Evolutionary conservation across 2,329 filamentous ascomycete genomes (phyloP).

Genomic region (Juglanconis juglandina): DNA sequence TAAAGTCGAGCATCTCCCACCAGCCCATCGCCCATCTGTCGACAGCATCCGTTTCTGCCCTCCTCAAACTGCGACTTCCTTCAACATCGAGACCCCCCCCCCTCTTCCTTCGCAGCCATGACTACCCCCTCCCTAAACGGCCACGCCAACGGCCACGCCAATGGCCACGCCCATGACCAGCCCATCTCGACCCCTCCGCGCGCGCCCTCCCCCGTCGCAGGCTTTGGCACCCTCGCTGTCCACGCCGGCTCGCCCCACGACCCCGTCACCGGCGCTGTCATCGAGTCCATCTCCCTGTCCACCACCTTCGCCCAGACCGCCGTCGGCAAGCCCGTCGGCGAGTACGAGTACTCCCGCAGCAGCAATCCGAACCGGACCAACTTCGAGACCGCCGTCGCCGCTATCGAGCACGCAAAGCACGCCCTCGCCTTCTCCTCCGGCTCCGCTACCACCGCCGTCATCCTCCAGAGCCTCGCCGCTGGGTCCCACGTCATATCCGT

Average conservation of each 20-base stretch:
- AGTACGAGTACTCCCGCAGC: conserved; percentile 90
- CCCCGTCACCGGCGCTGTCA: conserved; percentile 88
- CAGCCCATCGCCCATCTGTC: background rate
- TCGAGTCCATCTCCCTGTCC: conserved; percentile 91
- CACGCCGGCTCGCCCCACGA: conserved; percentile 92
- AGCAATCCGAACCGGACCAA: conserved; percentile 94
- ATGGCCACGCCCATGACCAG: conserved; percentile 24
- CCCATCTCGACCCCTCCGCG: conserved; percentile 65
- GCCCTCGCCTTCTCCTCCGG: conserved; percentile 93
- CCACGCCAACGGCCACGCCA: conserved; percentile 4
- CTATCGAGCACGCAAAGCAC: conserved; percentile 87
- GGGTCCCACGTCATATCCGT: conserved; percentile 95
- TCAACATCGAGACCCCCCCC: background rate
- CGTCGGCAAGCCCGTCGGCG: conserved; percentile 82
- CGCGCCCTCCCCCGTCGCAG: conserved; percentile 68
- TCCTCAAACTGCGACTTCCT: background rate
- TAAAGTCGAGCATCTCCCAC: too few relatives aligned
- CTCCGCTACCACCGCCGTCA: conserved; percentile 86
- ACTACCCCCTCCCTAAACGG: conserved; percentile 12
- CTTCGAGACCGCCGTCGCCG: conserved; percentile 88
- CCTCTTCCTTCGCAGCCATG: background rate
- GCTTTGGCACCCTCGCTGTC: conserved; percentile 90
- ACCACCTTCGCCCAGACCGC: conserved; percentile 92
- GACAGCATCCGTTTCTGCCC: background rate
- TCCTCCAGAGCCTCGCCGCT: conserved; percentile 86